Base-by-base conservation (phyloP, 2,329 filamentous ascomycete species). In the Fusarium sacchari region DNA sequence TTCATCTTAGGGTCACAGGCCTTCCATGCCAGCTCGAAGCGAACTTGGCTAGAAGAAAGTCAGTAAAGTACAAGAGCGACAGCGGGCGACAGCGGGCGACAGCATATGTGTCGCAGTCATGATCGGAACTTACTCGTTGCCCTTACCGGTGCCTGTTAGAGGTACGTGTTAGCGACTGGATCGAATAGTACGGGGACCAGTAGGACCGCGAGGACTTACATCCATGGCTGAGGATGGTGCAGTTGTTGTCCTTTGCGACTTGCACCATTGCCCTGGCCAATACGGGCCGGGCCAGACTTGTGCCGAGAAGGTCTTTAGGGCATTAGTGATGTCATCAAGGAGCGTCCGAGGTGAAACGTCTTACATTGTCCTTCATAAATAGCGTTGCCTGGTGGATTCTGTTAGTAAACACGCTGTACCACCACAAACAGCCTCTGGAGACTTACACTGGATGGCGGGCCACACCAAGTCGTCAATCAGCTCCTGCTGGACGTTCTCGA, bases 381-480 rank as follows among this genome's bases (percentile, higher is more conserved):
- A 7, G 69, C 69, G 28, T 71, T 69, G 47, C 65, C 64, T 47
- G 44, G 44, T 30, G 26, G 26, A 30, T 47, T 47, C 26, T 9
- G 26, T 47, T 47, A 47, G 44, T 47, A 15, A 47, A 30, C 13
- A 20, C 20, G 20, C 9, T 22, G 26, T 7, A 17, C 12, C 22
- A 30, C 44, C 20, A 8, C 6, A 30, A 47, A 17, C 26, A 30
- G 26, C 7, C 9, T 7, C 0, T 22, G 18, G 15, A 17, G 4
- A 47, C 44, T 47, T 47, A 67, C 64, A 93, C 82, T 93, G 91
- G 74, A 95, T 89, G 68, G 92, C 93, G 58, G 89, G 91, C 87
- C 91, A 94, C 85, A 91, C 92, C 42, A 95, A 86, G 82, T 94
- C 88, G 76, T 94, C 91, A 71, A 95, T 88, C 79, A 95, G 93